Base-by-base conservation (phyloP, 352 stramenopile genomes). In the Globisporangium spiculum region DNA sequence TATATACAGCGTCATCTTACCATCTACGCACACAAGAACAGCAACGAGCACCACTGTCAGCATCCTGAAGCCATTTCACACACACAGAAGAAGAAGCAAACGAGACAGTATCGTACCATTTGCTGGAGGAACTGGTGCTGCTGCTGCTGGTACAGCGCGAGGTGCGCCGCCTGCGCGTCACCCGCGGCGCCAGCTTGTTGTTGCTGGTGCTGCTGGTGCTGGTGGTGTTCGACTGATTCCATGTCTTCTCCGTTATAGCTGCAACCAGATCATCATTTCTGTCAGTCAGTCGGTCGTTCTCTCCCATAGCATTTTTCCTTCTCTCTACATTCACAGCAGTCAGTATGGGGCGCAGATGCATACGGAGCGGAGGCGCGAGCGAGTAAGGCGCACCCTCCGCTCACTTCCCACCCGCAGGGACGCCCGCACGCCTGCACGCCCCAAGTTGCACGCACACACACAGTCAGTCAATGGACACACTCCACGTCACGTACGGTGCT, bases 51-150 rank as follows among this genome's bases (percentile, higher is more conserved):
- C 22, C 22, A 32, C 1, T 34, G 24, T 58, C 10, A 59, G 53
- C 53, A 59, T 38, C 18, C 3, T 10, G 4, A 32, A 27, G 22
- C 22, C 22, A 58, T 22, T 34, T 20, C 10, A 58, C 26, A 38
- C 5, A 12, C 16, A 59, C 26, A 59, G 26, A 34, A 34, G 22
- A 26, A 20, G 22, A 36, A 67, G 16, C 4, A 10, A 26, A 2
- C 10, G 27, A 60, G 54, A 60, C 1, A 16, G 26, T 24, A 48
- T 67, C 76, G 61, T 64, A 93, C 84, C 76, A 93, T 86, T 86
- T 93, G 85, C 71, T 91, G 83, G 18, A 93, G 78, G 46, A 89
- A 88, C 70, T 93, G 85, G 53, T 90, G 73, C 71, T 92, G 84
- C 74, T 93, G 85, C 41, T 81, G 75, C 72, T 93, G 85, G 75